Base-by-base conservation (phyloP, 2,329 filamentous ascomycete genomes). In the Berkeleyomyces rouxiae region DNA sequence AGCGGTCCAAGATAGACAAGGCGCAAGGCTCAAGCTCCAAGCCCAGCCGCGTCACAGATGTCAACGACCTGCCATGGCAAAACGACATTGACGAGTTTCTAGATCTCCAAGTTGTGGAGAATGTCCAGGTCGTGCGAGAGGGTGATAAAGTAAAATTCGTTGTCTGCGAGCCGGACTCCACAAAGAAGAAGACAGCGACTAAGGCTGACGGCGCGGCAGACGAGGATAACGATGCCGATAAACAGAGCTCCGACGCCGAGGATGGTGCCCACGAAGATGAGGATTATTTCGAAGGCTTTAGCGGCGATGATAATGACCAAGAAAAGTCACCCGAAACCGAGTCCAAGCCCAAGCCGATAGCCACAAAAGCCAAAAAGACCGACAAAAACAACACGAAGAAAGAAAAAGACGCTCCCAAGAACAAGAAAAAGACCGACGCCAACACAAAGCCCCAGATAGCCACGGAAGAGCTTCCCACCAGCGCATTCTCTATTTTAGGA, bases 21-120 rank as follows among this genome's bases (percentile, higher is more conserved):
- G n/a, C 46, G 13, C 58, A 47, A 10, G 31, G 33, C 23, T n/a
- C 40, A 40, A 59, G 31, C 33, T 40, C 65, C 51, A 74, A 74
- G 68, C 70, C 71, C 13, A 55, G 64, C 23, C 60, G 42, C 13
- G 42, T 70, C 67, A 46, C 81, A 31, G 74, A 76, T 51, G 72
- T 77, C 39, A 72, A 78, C 66, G 73, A 78, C 1, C 72, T 86
- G 51, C 71, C 74, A 71, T 86, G 83, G 83, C 76, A 80, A 68
- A 84, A 92, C 55, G 89, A 96, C 74, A 88, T 88, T n/a, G 90
- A 95, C 67, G 93, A 93, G 0, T 96, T 99, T 72, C 95, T 86
- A 68, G 90, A 88, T 0, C 75, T 99, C 1, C 90, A 99, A 69
- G 91, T 97, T 69, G 86, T 97, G 57, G 88, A 95, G 13, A 90